Percentiles rank a stretch among this genome's conserved stretches.
phyloP scores from a whole-genome alignment of 352 stramenopile genomes.

The Pythium aphanidermatum region DNA sequence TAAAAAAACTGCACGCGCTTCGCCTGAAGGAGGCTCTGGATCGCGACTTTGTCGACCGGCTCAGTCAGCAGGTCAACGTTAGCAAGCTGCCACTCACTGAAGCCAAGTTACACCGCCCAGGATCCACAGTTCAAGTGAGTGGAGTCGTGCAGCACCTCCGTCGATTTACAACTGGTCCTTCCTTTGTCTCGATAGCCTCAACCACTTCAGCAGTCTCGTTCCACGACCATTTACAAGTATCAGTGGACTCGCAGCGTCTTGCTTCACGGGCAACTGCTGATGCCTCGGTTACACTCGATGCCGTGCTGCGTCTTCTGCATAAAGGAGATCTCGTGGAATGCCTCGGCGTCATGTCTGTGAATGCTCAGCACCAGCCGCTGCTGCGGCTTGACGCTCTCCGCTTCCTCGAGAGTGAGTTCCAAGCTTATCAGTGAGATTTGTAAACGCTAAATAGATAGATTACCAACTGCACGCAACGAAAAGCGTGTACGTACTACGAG shows the following conservation, averaged over 20 bases:
- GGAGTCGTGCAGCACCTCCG: conserved; percentile 18
- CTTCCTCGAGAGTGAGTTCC: conserved; percentile 20
- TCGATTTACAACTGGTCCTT: conserved; percentile 16
- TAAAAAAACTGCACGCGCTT: conserved; percentile 14
- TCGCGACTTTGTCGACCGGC: conserved; percentile 7
- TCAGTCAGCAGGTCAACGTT: too few relatives aligned
- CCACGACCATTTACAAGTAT: conserved; percentile 17
- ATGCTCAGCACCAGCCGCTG: conserved; percentile 15
- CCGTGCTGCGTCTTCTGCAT: conserved; percentile 15
- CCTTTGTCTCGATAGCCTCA: conserved; percentile 17
- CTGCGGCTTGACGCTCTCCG: conserved; percentile 11
- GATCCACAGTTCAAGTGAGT: background rate
- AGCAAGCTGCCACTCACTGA: too few relatives aligned
- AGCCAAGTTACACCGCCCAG: background rate
- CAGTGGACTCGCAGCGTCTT: conserved; percentile 6
- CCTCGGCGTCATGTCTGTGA: conserved; percentile 9
- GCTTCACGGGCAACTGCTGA: background rate
- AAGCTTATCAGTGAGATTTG: conserved; percentile 14
- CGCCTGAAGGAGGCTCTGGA: conserved; percentile 12
- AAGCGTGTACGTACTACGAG: background rate
- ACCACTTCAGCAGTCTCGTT: conserved; percentile 1
- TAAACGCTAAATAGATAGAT: background rate
- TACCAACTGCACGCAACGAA: background rate
- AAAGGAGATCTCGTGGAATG: conserved; percentile 15
- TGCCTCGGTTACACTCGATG: background rate